Percentiles rank a stretch among this genome's conserved stretches.
phyloP scores from a whole-genome alignment of 2,329 filamentous ascomycete genomes.

The Aaosphaeria pasadenensis region DNA sequence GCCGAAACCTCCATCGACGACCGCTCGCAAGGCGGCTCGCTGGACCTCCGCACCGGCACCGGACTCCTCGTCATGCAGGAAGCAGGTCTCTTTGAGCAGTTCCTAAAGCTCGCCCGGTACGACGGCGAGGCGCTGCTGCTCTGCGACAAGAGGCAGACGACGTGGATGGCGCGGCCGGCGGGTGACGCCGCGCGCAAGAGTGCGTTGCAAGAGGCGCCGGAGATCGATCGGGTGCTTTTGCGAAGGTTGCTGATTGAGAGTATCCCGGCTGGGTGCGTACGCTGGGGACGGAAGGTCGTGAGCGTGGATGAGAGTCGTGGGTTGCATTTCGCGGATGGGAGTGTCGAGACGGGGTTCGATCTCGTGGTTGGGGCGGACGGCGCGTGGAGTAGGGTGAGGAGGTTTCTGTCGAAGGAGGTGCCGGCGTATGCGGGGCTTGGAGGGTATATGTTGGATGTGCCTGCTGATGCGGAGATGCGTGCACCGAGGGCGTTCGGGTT shows the following conservation, averaged over 20 bases:
- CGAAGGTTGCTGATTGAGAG: slow-evolving; percentile 19
- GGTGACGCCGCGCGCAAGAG: slow-evolving; percentile 7
- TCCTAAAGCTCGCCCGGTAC: slow-evolving; percentile 40
- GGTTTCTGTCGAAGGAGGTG: slow-evolving; percentile 22
- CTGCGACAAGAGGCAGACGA: slow-evolving; percentile 34
- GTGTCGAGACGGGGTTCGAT: slow-evolving; percentile 33
- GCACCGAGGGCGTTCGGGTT: slow-evolving; percentile 26
- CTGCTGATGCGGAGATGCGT: slow-evolving; percentile 16
- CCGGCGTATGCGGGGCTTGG: slow-evolving; percentile 38
- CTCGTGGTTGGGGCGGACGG: slow-evolving; percentile 46
- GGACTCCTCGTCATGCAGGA: slow-evolving; percentile 51
- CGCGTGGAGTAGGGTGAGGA: slow-evolving; percentile 40
- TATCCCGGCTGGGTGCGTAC: slow-evolving; percentile 17
- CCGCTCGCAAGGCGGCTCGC: slow-evolving; percentile 42
- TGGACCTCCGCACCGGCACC: slow-evolving; percentile 53
- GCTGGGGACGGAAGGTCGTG: slow-evolving; percentile 19
- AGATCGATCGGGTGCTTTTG: slow-evolving; percentile 22
- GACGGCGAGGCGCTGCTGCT: slow-evolving; percentile 43
- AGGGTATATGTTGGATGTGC: slow-evolving; percentile 30
- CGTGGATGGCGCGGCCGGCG: slow-evolving; percentile 16
- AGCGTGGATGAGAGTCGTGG: slow-evolving; percentile 15
- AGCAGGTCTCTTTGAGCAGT: slow-evolving; percentile 50
- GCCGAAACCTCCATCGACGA: slow-evolving; percentile 19
- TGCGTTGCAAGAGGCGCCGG: slow-evolving; percentile 16
- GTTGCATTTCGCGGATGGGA: slow-evolving; percentile 25